These are phyloP conservation scores for Erythrobasidium hasegawianum DNA, from an alignment of 1,284 basidiomycete species.

Conservation along the genomic window DNA sequence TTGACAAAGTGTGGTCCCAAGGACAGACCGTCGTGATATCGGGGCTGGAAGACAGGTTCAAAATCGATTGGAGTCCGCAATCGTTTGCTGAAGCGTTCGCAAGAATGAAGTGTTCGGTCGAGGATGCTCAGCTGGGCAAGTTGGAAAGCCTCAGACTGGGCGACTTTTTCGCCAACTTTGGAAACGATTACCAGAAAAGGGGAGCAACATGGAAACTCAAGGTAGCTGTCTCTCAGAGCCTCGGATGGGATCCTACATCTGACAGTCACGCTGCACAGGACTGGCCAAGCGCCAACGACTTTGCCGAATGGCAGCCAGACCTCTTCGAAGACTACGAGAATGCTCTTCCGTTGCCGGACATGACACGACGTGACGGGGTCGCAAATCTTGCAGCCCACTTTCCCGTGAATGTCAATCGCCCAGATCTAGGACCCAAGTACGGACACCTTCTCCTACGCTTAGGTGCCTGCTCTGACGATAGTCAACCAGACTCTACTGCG, in stretches of 20 bases:
- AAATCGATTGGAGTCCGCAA: constrained; percentile 71
- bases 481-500: constrained; percentile 8
- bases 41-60: constrained; percentile 56
- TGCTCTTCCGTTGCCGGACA: constrained; percentile 79
- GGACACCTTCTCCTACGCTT: too few species aligned
- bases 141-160: constrained; percentile 63
- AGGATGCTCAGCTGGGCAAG: constrained; percentile 70
- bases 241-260: too few species aligned
- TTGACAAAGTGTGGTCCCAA: constrained; percentile 55
- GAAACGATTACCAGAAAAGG: constrained; percentile 54
- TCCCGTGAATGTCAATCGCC: constrained; percentile 72
- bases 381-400: constrained; percentile 80
- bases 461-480: too few species aligned
- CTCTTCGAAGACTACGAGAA: constrained; percentile 81
- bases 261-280: constrained; percentile 60
- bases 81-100: constrained; percentile 71
- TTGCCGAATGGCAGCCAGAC: constrained; percentile 74
- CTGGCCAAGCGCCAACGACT: constrained; percentile 84
- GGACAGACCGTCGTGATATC: constrained; percentile 75
- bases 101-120: constrained; percentile 57
- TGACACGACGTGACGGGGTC: constrained; percentile 79
- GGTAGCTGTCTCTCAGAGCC: too few species aligned
- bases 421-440: constrained; percentile 62
- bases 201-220: constrained; percentile 72
- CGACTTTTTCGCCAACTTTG: constrained; percentile 77